Evolutionary conservation across 129 eudicot species (phyloP).

Genomic region (Centrapalus pauciflorus): DNA sequence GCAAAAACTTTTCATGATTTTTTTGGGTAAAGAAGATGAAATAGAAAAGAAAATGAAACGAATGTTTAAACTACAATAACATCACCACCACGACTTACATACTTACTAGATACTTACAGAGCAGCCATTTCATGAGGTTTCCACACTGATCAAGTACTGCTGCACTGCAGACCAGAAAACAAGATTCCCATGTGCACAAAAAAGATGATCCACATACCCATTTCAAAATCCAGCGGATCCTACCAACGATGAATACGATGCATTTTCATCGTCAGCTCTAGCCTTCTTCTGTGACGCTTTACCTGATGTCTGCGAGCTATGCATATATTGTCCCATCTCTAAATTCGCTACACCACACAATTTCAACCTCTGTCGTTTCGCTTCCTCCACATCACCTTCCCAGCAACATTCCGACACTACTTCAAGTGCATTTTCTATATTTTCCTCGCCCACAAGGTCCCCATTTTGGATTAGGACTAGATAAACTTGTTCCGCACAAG

Average conservation of each 20-base stretch:
- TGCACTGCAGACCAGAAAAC: neutral
- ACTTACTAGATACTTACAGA: too few relatives aligned
- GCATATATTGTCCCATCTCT: slow-evolving; percentile 32
- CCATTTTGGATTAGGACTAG: slow-evolving; percentile 84
- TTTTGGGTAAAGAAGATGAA: neutral
- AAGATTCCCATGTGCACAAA: slow-evolving; percentile 8
- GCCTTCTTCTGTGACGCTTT: slow-evolving; percentile 19
- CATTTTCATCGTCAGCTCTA: slow-evolving; percentile 58
- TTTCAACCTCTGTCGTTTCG: slow-evolving; percentile 46
- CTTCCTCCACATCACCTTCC: slow-evolving; percentile 90
- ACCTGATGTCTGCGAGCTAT: slow-evolving; percentile 15
- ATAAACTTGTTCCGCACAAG: slow-evolving; percentile 94
- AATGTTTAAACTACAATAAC: neutral
- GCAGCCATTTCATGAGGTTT: too few relatives aligned
- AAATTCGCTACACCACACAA: slow-evolving; percentile 56
- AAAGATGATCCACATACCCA: neutral
- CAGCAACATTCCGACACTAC: slow-evolving; percentile 85
- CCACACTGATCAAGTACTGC: too few relatives aligned
- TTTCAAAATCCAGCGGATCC: slow-evolving; percentile 72
- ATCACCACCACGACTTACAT: neutral
- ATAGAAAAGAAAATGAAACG: neutral
- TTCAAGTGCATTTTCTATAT: slow-evolving; percentile 62
- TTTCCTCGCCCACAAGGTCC: slow-evolving; percentile 50
- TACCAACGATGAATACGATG: slow-evolving; percentile 65
- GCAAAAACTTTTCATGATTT: too few relatives aligned